Evolutionary conservation across 1,139 yeast genomes (phyloP).

Genomic region (Diutina scorzettiae): DNA sequence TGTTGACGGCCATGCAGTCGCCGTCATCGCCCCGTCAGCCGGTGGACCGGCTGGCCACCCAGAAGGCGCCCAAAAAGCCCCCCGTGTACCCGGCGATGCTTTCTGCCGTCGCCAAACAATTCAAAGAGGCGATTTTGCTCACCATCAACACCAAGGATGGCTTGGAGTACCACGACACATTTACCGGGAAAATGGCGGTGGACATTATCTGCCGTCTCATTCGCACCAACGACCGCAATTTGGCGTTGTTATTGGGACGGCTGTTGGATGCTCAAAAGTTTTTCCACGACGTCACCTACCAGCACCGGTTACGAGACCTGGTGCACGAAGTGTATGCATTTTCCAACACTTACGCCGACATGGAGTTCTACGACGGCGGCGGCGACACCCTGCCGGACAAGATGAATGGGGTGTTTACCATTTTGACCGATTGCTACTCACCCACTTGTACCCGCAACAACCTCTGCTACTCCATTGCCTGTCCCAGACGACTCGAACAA

Average conservation of each 20-base stretch:
- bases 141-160: conserved; percentile 88
- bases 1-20: not conserved
- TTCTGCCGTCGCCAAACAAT: conserved; percentile 73
- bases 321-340: conserved; percentile 82
- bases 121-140: conserved; percentile 57
- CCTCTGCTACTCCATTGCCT: conserved; percentile 90
- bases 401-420: conserved; percentile 86
- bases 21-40: not conserved
- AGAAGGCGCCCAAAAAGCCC: conserved; percentile 39
- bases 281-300: conserved; percentile 92
- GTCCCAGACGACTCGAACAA: conserved; percentile 92
- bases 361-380: conserved; percentile 26
- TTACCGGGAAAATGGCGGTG: conserved; percentile 90
- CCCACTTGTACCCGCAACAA: conserved; percentile 89
- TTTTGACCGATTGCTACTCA: conserved; percentile 88
- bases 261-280: conserved; percentile 90
- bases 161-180: conserved; percentile 87
- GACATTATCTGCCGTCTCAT: conserved; percentile 77
- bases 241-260: conserved; percentile 81
- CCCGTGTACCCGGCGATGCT: conserved; percentile 79
- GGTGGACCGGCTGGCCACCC: not conserved
- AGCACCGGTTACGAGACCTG: conserved; percentile 84
- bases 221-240: conserved; percentile 80
- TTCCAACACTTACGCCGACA: conserved; percentile 41
- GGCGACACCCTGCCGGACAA: conserved; percentile 12